These are phyloP conservation scores for Trichoderma harzianum DNA, from an alignment of 2,329 filamentous ascomycete genomes.

Conservation along the genomic window DNA sequence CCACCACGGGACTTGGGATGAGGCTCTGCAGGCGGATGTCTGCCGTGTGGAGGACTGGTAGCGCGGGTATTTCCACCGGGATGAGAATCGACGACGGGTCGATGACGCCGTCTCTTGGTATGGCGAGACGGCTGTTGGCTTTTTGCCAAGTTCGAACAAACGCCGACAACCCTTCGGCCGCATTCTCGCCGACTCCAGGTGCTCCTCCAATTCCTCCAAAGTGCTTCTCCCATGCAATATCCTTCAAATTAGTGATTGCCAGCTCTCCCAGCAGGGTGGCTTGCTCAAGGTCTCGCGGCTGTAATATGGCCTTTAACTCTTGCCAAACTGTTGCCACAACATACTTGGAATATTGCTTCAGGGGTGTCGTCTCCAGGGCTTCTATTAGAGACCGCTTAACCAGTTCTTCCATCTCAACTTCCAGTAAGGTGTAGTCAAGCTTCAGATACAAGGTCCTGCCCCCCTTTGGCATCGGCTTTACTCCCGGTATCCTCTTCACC, in stretches of 20 bases:
- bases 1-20: constrained; percentile 30
- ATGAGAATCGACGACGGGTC: constrained; percentile 70
- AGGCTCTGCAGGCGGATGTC: constrained; percentile 55
- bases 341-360: constrained; percentile 47
- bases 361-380: constrained; percentile 37
- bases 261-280: constrained; percentile 52
- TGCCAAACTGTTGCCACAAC: constrained; percentile 43
- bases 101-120: constrained; percentile 24
- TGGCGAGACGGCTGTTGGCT: constrained; percentile 27
- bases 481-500: constrained; percentile 56
- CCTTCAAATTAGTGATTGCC: constrained; percentile 45
- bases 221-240: constrained; percentile 45
- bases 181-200: constrained; percentile 34
- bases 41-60: constrained; percentile 79
- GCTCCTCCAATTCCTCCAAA: constrained; percentile 49
- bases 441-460: constrained; percentile 60
- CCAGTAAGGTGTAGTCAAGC: constrained; percentile 71
- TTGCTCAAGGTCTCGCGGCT: constrained; percentile 53
- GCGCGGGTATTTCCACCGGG: constrained; percentile 81
- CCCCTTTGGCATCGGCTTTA: constrained; percentile 31
- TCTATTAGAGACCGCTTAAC: constrained; percentile 43
- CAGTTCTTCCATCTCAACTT: constrained; percentile 64
- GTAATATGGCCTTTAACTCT: constrained; percentile 43
- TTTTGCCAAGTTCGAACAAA: constrained; percentile 35
- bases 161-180: constrained; percentile 25